A percentile compares a stretch with the other conserved stretches of the same genome.
Conservation (phyloP, 2,329 filamentous ascomycete genomes). For the Harringtonia lauricola region DNA sequence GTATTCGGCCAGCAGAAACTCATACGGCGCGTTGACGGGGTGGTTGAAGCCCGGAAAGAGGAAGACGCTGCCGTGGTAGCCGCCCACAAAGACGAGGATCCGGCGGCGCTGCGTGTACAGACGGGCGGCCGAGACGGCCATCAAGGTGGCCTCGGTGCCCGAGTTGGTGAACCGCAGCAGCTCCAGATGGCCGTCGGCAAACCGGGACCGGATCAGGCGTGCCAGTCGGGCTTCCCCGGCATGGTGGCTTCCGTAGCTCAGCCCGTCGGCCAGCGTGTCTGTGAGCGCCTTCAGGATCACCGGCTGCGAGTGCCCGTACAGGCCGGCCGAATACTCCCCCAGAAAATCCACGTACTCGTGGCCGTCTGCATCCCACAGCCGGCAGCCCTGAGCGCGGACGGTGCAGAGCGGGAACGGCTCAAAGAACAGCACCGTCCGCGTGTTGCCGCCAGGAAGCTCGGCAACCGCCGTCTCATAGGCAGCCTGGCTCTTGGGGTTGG, state of each 20-base stretch:
- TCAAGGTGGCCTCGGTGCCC: slow-evolving; percentile 51
- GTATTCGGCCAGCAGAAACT: slow-evolving; percentile 49
- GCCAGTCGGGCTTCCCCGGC: slow-evolving; percentile 40
- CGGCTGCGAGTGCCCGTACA: slow-evolving; percentile 56
- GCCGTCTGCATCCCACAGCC: slow-evolving; percentile 7
- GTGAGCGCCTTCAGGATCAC: slow-evolving; percentile 37
- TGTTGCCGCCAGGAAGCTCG: slow-evolving; percentile 33
- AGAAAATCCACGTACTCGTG: slow-evolving; percentile 46
- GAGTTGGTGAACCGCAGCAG: slow-evolving; percentile 51
- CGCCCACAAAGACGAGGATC: slow-evolving; percentile 38
- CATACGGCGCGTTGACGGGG: slow-evolving; percentile 17
- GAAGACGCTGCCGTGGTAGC: slow-evolving; percentile 37
- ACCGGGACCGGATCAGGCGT: slow-evolving; percentile 36
- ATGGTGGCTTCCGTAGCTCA: slow-evolving; percentile 42
- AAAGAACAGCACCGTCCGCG: slow-evolving; percentile 28
- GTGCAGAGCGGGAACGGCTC: slow-evolving; percentile 20
- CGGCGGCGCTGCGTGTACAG: slow-evolving; percentile 30
- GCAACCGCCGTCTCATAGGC: not conserved
- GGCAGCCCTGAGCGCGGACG: not conserved
- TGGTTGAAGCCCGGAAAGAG: slow-evolving; percentile 32
- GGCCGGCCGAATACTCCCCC: slow-evolving; percentile 51
- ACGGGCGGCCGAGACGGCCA: slow-evolving; percentile 41
- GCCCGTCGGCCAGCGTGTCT: slow-evolving; percentile 32
- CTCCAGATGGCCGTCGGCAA: slow-evolving; percentile 30
- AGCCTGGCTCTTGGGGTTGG: not conserved